Conservation (phyloP, 1,284 basidiomycete genomes). For the Moesziomyces antarcticus region DNA sequence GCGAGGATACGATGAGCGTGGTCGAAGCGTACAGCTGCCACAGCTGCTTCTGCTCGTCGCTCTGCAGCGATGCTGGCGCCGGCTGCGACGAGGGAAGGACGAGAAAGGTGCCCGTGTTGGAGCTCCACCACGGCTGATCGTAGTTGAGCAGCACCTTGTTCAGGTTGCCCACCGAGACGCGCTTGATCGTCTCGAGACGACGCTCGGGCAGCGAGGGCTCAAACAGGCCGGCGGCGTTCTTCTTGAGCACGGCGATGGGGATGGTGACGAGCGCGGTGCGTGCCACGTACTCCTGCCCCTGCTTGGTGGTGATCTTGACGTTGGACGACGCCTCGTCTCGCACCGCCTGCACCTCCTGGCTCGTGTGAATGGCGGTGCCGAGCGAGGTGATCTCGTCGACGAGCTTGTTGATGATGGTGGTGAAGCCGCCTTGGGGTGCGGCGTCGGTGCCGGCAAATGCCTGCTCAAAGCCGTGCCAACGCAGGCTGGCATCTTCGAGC, state of each 20-base stretch:
- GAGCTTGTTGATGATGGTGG: conserved; percentile 66
- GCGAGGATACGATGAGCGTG: conserved; percentile 68
- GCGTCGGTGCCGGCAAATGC: conserved; percentile 71
- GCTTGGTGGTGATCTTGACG: conserved; percentile 41
- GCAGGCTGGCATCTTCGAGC: conserved; percentile 66
- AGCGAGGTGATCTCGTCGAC: conserved; percentile 63
- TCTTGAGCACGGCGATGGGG: conserved; percentile 68
- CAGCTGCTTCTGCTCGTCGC: conserved; percentile 28
- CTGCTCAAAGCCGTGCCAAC: conserved; percentile 67
- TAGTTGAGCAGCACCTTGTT: conserved; percentile 69
- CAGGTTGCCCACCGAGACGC: conserved; percentile 56
- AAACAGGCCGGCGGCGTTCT: conserved; percentile 53
- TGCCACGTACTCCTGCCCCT: conserved; percentile 52
- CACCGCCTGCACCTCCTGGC: conserved; percentile 51
- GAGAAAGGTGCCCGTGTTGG: conserved; percentile 68
- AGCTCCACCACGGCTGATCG: conserved; percentile 70
- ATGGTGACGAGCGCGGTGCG: conserved; percentile 65
- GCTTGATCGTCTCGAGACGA: conserved; percentile 62
- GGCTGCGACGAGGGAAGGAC: conserved; percentile 64
- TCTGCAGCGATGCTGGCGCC: conserved; percentile 32
- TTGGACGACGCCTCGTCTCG: conserved; percentile 19
- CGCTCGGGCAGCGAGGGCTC: conserved; percentile 64
- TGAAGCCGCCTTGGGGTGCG: conserved; percentile 71
- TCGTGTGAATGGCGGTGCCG: conserved; percentile 68
- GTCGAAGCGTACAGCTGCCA: conserved; percentile 48